Base-by-base conservation (phyloP, 768 basidiomycete species). In the Pleurotus platypus region DNA sequence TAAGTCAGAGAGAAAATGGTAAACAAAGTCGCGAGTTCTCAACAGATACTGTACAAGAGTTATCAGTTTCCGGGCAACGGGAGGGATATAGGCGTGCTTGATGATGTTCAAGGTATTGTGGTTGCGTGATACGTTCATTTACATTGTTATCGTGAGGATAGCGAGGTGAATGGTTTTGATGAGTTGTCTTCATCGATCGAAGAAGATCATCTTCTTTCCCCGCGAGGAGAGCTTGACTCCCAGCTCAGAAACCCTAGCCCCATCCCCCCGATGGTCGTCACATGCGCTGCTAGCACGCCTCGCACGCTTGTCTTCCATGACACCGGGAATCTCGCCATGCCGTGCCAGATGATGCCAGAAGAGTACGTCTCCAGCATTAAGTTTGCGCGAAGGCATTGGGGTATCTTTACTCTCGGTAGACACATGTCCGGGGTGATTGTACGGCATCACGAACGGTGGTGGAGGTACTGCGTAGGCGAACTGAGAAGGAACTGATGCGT, bases 271-370 rank as follows among this genome's bases (percentile, higher is more conserved):
- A 53, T 45, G 43, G 50, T 49, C 38, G 66, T 51, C 56, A 47
- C 61, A 54, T 47, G 61, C 16, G 57, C 58, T 39, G 8, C 51
- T 39, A 40, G 22, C 7, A 53, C 61, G 51, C 57, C 84, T 72
- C 13, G 88, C 85, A 24, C 85, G 79, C 38, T 75, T 64, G 67
- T 90, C 84, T 59, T 90, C 84, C 50, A 68, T 69, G 8, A 87
- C 85, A 24, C 80, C 85, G 40, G 87, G 83, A 58, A 89, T 87
- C 69, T 91, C 89, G 11, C 89, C 89, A 58, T 77, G 80, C 61
- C 81, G 82, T 48, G 77, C 69, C 58, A 91, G 83, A 62, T 90
- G 85, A 66, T 91, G 88, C 89, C 89, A 92, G 64, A 79, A 89
- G 15, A 91, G 72, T 8, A 83, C 65, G 59, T 89, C 87, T 18